Base-by-base conservation (phyloP, 2,329 filamentous ascomycete genomes). In the Diplodia mutila region DNA sequence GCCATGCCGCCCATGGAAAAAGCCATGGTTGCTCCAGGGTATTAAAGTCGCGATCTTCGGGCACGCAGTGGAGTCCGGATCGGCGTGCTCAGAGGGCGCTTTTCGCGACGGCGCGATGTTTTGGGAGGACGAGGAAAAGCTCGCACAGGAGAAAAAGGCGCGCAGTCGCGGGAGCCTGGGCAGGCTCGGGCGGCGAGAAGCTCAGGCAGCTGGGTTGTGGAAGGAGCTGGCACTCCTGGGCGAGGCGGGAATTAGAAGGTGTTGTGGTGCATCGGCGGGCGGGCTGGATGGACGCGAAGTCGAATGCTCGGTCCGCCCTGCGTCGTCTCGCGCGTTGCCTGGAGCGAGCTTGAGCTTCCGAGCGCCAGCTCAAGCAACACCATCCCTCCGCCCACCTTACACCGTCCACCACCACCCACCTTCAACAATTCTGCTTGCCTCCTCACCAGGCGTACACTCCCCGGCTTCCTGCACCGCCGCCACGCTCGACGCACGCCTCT, bases 1-100 rank as follows among this genome's bases (percentile, higher is more conserved):
- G 78, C 77, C 68, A 78, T 80, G 67, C 74, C 75, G 64, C 77
- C n/a, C 57, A 89, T 89, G 77, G 85, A 83, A 79, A 91, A 91
- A 67, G 89, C 87, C 90, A 92, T 89, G 70, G 67, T 77, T 65
- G 75, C 74, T 63, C 29, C 39, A 32, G 59, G 59, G 46, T 52
- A 63, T 51, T 29, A 51, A 12, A 32, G 21, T 37, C 59, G 59
- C 59, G n/a, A 16, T 2, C 21, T 25, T 16, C 29, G 14, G 18
- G 6, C n/a, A 18, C 23, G 29, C 37, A n/a, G 27, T 16, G 59
- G 11, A 21, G n/a, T 4, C 16, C 29, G 29, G 8, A 16, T 14
- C 18, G 64, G 49, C 51, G 42, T 27, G 64, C 29, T 46, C 34
- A 29, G 25, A 48, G 57, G 57, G 42, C 53, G 34, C 25, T 48